phyloP scores from a whole-genome alignment of 2,329 filamentous ascomycete species.

The Niveomyces coronatus region DNA sequence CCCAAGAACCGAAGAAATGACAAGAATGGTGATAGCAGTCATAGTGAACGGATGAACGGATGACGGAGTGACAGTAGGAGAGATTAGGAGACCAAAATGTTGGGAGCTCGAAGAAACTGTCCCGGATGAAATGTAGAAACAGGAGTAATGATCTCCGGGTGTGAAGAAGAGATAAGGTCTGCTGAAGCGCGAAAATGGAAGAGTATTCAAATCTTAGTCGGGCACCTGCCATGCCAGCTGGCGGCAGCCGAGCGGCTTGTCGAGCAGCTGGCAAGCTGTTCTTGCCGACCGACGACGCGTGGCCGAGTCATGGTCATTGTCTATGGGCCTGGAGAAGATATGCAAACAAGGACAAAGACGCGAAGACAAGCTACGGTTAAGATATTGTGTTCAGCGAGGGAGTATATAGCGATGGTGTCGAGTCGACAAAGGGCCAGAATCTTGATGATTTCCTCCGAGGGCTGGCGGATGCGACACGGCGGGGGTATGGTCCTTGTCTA shows the following conservation, averaged over 20 bases:
- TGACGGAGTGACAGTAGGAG: conserved; percentile 7
- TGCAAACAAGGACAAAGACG: too few species aligned
- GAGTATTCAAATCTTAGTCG: not conserved
- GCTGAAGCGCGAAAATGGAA: not conserved
- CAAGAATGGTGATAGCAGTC: conserved; percentile 8
- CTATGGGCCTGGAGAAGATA: too few species aligned
- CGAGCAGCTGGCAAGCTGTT: conserved; percentile 8
- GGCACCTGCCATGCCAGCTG: conserved; percentile 8
- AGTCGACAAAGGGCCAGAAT: too few species aligned
- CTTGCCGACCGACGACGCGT: not conserved
- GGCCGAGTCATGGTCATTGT: too few species aligned
- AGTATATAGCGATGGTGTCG: too few species aligned
- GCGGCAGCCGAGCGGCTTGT: not conserved
- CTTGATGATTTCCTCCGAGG: too few species aligned
- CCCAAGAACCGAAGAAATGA: conserved; percentile 6
- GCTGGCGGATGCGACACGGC: too few species aligned
- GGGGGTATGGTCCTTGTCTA: too few species aligned
- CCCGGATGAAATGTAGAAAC: conserved; percentile 8
- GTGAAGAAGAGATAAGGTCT: conserved; percentile 7
- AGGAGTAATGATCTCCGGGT: conserved; percentile 6
- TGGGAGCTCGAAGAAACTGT: conserved; percentile 7
- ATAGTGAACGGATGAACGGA: conserved; percentile 9
- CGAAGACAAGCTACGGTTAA: too few species aligned
- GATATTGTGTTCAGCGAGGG: too few species aligned
- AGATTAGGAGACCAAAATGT: conserved; percentile 9